Base-by-base conservation (phyloP, 2,329 filamentous ascomycete species). In the Monilinia aucupariae region DNA sequence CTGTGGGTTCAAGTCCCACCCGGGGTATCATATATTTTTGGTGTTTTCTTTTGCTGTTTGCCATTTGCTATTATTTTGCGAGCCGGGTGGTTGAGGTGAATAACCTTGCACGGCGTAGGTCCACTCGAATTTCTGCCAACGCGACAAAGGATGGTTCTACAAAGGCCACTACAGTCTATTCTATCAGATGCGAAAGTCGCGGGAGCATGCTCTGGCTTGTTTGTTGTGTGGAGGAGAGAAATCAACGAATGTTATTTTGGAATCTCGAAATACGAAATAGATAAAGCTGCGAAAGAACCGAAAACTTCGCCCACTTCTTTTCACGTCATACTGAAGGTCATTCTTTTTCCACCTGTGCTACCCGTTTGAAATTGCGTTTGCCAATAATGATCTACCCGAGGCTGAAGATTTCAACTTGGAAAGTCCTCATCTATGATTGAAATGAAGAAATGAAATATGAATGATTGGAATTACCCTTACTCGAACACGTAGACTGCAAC, bases 1-100 rank as follows among this genome's bases (percentile, higher is more conserved):
- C 22, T 60, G 62, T 64, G 59, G 62, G 59, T 64, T 61, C 59
- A 45, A 63, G 61, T 63, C 48, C 61, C 61, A 63, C 55, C 55
- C 49, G 55, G 39, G 45, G 61, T 63, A 63, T 27, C 4, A 13
- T 4, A 22, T 20, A 22, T n/a, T 53, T 59, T 63, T 25, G 5
- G 50, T 12, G 5, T 50, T 8, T 0, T 41, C n/a, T 56, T 25
- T 49, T 39, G n/a, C n/a, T n/a, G n/a, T n/a, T n/a, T n/a, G n/a
- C n/a, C n/a, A n/a, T n/a, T n/a, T n/a, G 20, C 12, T 27, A 13
- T 32, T 2, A 7, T 32, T 22, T 59, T 47, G 20, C 3, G 7
- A 10, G 22, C 13, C 17, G 39, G 53, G 13, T 25, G 4, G 9
- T 1, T 22, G 13, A 15, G 15, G 37, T 39, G 5, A 15, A 17